Evolutionary conservation across 2,329 filamentous ascomycete species (phyloP).

Genomic region (Phialophora expanda): DNA sequence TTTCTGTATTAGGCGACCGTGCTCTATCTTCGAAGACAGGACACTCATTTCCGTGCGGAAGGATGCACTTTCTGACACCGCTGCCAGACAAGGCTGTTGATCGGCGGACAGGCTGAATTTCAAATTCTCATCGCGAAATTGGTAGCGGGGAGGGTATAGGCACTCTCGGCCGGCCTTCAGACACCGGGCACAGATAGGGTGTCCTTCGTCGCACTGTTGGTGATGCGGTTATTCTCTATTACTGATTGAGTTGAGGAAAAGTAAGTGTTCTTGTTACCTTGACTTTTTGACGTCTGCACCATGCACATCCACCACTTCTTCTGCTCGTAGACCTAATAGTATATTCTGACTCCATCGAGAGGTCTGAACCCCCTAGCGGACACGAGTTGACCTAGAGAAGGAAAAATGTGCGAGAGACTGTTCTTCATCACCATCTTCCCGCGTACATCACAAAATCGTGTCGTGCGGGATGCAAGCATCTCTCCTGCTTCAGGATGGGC

Average conservation of each 20-base stretch:
- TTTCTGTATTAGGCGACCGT: slow-evolving; percentile 7
- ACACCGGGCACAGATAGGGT: slow-evolving; percentile 6
- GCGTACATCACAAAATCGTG: background rate
- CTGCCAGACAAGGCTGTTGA: background rate
- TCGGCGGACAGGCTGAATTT: background rate
- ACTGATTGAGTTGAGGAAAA: background rate
- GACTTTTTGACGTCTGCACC: slow-evolving; percentile 13
- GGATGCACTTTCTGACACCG: background rate
- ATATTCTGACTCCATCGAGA: background rate
- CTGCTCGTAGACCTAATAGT: background rate
- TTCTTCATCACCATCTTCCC: background rate
- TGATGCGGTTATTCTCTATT: background rate
- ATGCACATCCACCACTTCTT: slow-evolving; percentile 5
- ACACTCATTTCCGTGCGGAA: slow-evolving; percentile 4
- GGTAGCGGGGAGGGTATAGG: slow-evolving; percentile 1
- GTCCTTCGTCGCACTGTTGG: slow-evolving; percentile 5
- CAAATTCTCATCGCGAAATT: slow-evolving; percentile 7
- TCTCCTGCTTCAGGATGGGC: background rate
- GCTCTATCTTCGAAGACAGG: slow-evolving; percentile 5
- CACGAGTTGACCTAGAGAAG: background rate
- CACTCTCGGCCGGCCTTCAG: slow-evolving; percentile 8
- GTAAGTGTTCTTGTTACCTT: background rate
- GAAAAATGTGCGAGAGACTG: background rate
- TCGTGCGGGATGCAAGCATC: background rate
- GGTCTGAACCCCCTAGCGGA: background rate